phyloP scores from a whole-genome alignment of 768 basidiomycete species.

The Hygrophorus russula region DNA sequence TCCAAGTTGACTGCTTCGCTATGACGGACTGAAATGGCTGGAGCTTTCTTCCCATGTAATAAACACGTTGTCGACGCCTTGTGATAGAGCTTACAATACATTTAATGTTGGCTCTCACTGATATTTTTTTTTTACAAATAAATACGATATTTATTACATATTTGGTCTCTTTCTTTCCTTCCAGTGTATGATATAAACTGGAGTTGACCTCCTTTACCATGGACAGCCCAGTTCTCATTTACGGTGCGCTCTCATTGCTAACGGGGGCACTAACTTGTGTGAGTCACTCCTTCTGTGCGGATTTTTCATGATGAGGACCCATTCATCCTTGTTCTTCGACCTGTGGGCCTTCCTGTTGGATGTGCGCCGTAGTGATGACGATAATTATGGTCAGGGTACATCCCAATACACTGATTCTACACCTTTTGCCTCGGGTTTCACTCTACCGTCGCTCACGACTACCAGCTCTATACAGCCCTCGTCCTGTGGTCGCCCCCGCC shows the following conservation, averaged over 20 bases:
- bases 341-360: constrained; percentile 34
- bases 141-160: too few species aligned
- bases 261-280: constrained; percentile 24
- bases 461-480: constrained; percentile 59
- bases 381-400: constrained; percentile 33
- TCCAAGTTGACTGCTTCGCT: constrained; percentile 26
- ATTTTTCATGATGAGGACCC: constrained; percentile 42
- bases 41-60: too few species aligned
- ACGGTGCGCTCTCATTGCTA: constrained; percentile 22
- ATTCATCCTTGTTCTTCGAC: constrained; percentile 95
- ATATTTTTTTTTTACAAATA: too few species aligned
- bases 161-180: too few species aligned
- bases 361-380: constrained; percentile 58
- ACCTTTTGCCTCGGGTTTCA: background rate
- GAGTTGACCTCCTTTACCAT: constrained; percentile 9
- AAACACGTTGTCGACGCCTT: too few species aligned
- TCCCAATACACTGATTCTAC: constrained; percentile 25
- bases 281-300: constrained; percentile 15
- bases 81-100: too few species aligned
- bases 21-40: too few species aligned
- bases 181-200: too few species aligned
- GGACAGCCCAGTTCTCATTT: constrained; percentile 23
- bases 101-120: too few species aligned
- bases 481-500: constrained; percentile 65
- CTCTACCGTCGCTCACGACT: constrained; percentile 11